Base-by-base conservation (phyloP, 805 yeast species). In the Wickerhamomyces kurtzmanii region DNA sequence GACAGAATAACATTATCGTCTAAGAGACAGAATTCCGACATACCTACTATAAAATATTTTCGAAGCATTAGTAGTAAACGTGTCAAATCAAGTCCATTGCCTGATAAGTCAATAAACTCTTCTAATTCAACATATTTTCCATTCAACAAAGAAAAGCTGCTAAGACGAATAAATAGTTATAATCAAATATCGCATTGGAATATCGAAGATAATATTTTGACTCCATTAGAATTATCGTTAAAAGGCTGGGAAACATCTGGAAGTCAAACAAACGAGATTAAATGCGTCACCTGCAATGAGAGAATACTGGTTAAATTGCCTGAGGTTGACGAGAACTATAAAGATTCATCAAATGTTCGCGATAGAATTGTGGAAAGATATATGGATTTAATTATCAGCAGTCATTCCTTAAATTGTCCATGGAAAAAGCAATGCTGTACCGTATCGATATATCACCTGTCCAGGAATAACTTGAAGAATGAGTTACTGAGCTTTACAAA, bases 181-280 rank as follows among this genome's bases (percentile, higher is more conserved):
- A n/a, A n/a, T n/a, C 57, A 55, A 7, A 53, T 64, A 2, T 39
- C 63, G 20, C 65, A 65, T 40, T 73, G 79, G 79, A 46, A 52
- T 11, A 38, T 68, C 10, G 40, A 42, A 4, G 42, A 41, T 26
- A 20, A 24, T 3, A 31, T 30, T 5, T 42, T 72, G 16, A 64
- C 54, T 5, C 75, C 74, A 29, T 48, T 73, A 19, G 55, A 44
- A 17, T 65, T 74, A 39, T 61, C 75, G 1, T 39, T 64, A 14
- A 54, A 62, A 29, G 80, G 80, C 2, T 73, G 79, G 79, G 48
- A 43, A 27, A 60, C 59, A 11, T 39, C 49, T 8, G 33, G n/a
- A n/a, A n/a, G 30, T 4, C 32, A 47, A 17, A 51, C 43, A 24
- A 57, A 60, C 30, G 53, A 47, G 26, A 30, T 60, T 3, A 39